Evolutionary conservation across 2,329 filamentous ascomycete genomes (phyloP).

Genomic region (Geosmithia morbida): DNA sequence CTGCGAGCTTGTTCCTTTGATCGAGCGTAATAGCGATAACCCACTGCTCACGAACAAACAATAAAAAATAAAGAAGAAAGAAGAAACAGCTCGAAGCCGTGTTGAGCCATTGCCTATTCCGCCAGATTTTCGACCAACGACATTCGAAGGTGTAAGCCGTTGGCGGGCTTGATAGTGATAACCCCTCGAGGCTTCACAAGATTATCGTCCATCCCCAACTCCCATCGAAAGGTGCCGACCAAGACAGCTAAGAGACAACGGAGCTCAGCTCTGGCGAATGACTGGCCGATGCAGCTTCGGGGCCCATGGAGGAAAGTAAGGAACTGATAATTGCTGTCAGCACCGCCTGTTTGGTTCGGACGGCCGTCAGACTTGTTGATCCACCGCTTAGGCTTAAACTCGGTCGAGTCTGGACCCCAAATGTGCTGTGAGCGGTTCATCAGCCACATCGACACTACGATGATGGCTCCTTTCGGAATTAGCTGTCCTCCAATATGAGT

Average conservation of each 20-base stretch:
- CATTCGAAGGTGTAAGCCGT: constrained; percentile 45
- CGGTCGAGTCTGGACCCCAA: constrained; percentile 52
- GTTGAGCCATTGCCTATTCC: neutral
- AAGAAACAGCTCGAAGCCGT: neutral
- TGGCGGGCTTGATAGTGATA: constrained; percentile 52
- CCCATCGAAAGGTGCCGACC: constrained; percentile 48
- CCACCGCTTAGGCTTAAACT: constrained; percentile 60
- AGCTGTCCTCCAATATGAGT: constrained; percentile 41
- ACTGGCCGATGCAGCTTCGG: constrained; percentile 13
- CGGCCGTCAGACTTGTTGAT: constrained; percentile 27
- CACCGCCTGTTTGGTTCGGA: constrained; percentile 51
- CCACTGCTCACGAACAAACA: too few relatives aligned
- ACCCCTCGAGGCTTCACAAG: constrained; percentile 45
- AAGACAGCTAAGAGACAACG: constrained; percentile 55
- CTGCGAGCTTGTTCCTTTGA: too few relatives aligned
- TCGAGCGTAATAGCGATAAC: too few relatives aligned
- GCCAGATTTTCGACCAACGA: constrained; percentile 6
- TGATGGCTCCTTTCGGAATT: constrained; percentile 49
- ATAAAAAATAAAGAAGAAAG: too few relatives aligned
- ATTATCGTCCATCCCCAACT: constrained; percentile 40
- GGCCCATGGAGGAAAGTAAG: constrained; percentile 59
- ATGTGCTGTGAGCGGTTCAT: constrained; percentile 47
- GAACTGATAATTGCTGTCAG: constrained; percentile 54
- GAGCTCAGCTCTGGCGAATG: constrained; percentile 61
- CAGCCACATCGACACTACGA: constrained; percentile 44